Evolutionary conservation across 208 protist genomes (phyloP).

Genomic region (Lotmaria passim): DNA sequence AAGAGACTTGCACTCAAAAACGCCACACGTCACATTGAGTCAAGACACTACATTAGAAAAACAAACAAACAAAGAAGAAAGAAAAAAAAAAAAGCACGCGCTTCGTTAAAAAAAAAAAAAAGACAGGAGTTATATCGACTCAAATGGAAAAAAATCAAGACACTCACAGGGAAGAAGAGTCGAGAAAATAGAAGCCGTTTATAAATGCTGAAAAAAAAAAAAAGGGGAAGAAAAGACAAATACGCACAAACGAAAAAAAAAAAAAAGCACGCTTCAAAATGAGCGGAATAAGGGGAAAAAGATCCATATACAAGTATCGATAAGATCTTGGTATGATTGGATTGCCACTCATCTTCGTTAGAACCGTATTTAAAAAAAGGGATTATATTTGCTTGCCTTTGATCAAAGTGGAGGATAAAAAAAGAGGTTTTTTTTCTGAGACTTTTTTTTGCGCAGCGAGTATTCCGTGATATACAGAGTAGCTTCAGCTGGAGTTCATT

Average conservation of each 20-base stretch:
- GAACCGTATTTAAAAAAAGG: too few relatives aligned
- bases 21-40: not conserved
- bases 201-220: not conserved
- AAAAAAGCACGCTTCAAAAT: not conserved
- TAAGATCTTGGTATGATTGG: too few relatives aligned
- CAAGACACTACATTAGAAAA: not conserved
- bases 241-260: not conserved
- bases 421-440: too few relatives aligned
- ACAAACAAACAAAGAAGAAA: constrained; percentile 9
- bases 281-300: not conserved
- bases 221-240: not conserved
- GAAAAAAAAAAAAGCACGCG: constrained; percentile 1
- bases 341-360: too few relatives aligned
- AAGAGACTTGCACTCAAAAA: not conserved
- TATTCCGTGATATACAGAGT: too few relatives aligned
- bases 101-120: constrained; percentile 5
- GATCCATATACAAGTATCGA: too few relatives aligned
- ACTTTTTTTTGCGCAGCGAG: too few relatives aligned
- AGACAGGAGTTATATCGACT: not conserved
- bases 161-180: not conserved
- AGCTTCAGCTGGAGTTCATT: too few relatives aligned
- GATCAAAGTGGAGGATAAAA: too few relatives aligned
- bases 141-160: not conserved
- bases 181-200: not conserved
- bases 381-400: too few relatives aligned